Base-by-base conservation (phyloP, 2,329 filamentous ascomycete genomes). In the Cladosporium sp. region DNA sequence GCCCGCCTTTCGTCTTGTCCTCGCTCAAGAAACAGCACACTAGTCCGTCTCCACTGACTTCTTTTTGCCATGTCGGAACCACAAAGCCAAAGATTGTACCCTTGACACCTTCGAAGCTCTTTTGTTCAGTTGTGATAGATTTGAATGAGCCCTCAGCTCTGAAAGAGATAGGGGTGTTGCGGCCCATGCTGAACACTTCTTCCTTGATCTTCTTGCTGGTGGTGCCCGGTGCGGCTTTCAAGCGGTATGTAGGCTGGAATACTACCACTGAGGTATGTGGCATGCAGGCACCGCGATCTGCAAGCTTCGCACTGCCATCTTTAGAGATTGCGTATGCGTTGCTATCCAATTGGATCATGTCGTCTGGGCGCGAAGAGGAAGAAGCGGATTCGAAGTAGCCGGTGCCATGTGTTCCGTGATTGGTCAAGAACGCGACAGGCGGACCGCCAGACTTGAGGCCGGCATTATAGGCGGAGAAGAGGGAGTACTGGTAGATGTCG, bases 401-500 rank as follows among this genome's bases (percentile, higher is more conserved):
- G 48, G 76, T 69, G 62, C 75, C 75, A 61, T 77, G 70, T 12
- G 71, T 73, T 59, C 75, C 75, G 58, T 77, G 73, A 34, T 72
- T 72, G 15, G 70, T 70, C 3, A 77, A 69, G 61, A 74, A 72
- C 12, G 69, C 64, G 20, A 60, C 67, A 22, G 60, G 71, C 54
- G 63, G 70, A 34, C 61, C 74, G 64, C 63, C 73, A 60, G 63
- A 66, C 35, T 65, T 70, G 49, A 75, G 72, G 13, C 73, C 73
- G 13, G 69, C 66, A 10, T 67, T 66, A 54, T 71, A 68, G 20
- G 75, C 75, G 10, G 71, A 66, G 28, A 63, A 64, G 20, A 74
- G 71, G 32, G 73, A 75, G 66, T 72, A 77, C 58, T 77, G 75
- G 61, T 74, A 77, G 60, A 77, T 73, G 62, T 77, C 75, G 67